Conservation (phyloP, 495 filamentous ascomycete genomes). For the Hypoxylon perforatum region DNA sequence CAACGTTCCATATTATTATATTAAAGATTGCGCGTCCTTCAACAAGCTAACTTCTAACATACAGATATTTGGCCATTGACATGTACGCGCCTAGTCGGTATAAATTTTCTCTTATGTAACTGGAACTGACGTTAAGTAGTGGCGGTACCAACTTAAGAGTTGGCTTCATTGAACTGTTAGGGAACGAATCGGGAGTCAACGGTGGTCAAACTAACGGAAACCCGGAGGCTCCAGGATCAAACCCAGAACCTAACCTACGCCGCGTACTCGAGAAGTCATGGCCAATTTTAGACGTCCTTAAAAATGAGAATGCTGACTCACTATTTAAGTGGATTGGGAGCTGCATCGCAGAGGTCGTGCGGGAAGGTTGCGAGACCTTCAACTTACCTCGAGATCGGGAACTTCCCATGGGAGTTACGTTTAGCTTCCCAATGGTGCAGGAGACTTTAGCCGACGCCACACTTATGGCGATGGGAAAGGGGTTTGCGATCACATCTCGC, state of each 20-base stretch:
- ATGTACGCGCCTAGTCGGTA: conserved; percentile 59
- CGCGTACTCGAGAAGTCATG: conserved; percentile 76
- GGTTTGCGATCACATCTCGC: conserved; percentile 79
- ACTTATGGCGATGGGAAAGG: conserved; percentile 89
- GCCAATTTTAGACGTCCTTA: conserved; percentile 83
- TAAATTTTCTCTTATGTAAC: neutral
- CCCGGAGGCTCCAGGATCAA: conserved; percentile 2
- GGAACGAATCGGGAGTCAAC: conserved; percentile 47
- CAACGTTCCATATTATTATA: neutral
- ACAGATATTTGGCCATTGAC: conserved; percentile 81
- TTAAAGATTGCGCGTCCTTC: neutral
- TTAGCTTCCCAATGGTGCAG: conserved; percentile 89
- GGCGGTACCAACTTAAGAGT: conserved; percentile 85
- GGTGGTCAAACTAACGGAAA: conserved; percentile 20
- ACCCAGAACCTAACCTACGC: conserved; percentile 58
- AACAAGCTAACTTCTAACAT: conserved; percentile 32
- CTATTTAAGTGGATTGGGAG: conserved; percentile 84
- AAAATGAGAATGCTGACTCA: conserved; percentile 78
- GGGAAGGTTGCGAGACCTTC: conserved; percentile 50
- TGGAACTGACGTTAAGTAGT: conserved; percentile 42
- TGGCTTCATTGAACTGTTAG: conserved; percentile 77
- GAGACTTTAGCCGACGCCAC: conserved; percentile 78
- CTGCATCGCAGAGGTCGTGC: conserved; percentile 78
- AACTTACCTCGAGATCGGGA: conserved; percentile 48
- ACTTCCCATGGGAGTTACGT: conserved; percentile 83